Percentiles rank a stretch among this genome's conserved stretches.
Conservation (phyloP, 176 grass and related monocot species). For the Paspalum vaginatum region DNA sequence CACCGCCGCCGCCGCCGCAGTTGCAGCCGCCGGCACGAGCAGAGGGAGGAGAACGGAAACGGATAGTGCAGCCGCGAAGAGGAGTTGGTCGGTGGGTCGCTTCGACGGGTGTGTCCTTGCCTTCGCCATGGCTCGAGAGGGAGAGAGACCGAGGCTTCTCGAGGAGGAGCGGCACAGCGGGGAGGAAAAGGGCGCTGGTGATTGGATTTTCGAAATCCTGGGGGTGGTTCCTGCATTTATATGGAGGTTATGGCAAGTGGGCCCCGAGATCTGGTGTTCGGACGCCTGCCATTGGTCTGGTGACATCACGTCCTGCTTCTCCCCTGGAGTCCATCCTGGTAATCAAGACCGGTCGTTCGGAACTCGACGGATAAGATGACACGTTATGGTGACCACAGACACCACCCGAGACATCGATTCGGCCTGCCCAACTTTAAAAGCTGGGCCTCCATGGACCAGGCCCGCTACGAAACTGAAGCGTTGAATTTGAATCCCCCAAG, state of each 20-base stretch:
- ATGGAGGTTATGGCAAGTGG: background rate
- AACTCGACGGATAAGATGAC: background rate
- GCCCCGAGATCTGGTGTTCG: constrained; percentile 33
- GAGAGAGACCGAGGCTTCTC: background rate
- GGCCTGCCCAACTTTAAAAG: too few relatives aligned
- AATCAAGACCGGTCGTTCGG: too few relatives aligned
- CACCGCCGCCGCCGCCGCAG: constrained; percentile 17
- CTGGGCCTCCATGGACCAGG: too few relatives aligned
- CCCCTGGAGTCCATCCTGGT: too few relatives aligned
- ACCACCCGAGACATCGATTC: too few relatives aligned
- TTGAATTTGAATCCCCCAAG: too few relatives aligned
- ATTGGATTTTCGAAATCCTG: constrained; percentile 19
- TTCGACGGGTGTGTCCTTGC: constrained; percentile 17
- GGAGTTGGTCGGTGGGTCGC: background rate
- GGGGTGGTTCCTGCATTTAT: constrained; percentile 40
- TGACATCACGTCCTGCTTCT: constrained; percentile 19
- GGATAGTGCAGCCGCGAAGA: background rate
- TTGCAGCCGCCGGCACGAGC: constrained; percentile 29
- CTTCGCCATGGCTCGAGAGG: constrained; percentile 41
- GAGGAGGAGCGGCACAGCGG: background rate
- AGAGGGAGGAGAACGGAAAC: background rate
- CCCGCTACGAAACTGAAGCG: too few relatives aligned
- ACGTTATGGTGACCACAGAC: background rate
- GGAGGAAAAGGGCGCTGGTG: background rate
- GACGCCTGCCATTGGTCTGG: constrained; percentile 41